A percentile compares a stretch with the other conserved stretches of the same genome.
Evolutionary conservation across 202 grass and related monocot genomes (phyloP).

Genomic region (Panicum hallii): DNA sequence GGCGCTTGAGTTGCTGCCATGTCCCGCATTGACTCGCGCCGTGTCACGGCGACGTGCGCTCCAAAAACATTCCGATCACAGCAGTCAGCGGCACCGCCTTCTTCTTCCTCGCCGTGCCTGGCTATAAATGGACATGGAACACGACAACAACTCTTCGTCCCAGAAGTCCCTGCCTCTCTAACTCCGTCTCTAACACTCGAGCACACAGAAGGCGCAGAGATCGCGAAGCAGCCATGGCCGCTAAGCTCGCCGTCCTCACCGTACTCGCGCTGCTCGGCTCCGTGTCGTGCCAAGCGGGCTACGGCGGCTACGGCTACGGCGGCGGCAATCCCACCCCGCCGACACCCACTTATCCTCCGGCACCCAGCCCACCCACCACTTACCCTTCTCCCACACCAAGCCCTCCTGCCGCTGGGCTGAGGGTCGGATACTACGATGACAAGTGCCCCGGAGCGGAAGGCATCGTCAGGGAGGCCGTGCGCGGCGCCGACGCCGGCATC

Average conservation of each 20-base stretch:
- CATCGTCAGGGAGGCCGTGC: conserved; percentile 31
- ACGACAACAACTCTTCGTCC: neutral
- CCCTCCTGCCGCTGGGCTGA: conserved; percentile 9
- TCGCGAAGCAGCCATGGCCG: neutral
- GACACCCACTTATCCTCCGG: neutral
- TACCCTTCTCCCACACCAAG: neutral
- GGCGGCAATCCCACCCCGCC: neutral
- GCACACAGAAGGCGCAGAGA: neutral
- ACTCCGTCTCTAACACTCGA: neutral
- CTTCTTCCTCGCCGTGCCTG: neutral
- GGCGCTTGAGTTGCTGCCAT: neutral
- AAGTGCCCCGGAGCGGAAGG: conserved; percentile 36
- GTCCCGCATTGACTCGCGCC: neutral
- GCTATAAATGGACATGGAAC: conserved; percentile 8
- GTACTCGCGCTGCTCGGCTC: neutral
- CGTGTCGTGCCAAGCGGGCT: conserved; percentile 1
- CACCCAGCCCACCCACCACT: neutral
- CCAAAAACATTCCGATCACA: neutral
- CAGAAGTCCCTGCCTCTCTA: neutral
- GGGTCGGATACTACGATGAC: conserved; percentile 38
- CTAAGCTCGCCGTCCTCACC: conserved; percentile 12
- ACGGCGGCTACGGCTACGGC: neutral
- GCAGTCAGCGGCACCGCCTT: neutral
- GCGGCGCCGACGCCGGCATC: conserved; percentile 36
- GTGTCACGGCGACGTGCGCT: neutral